phyloP scores from a whole-genome alignment of 768 basidiomycete genomes.

The Lactarius deliciosus region DNA sequence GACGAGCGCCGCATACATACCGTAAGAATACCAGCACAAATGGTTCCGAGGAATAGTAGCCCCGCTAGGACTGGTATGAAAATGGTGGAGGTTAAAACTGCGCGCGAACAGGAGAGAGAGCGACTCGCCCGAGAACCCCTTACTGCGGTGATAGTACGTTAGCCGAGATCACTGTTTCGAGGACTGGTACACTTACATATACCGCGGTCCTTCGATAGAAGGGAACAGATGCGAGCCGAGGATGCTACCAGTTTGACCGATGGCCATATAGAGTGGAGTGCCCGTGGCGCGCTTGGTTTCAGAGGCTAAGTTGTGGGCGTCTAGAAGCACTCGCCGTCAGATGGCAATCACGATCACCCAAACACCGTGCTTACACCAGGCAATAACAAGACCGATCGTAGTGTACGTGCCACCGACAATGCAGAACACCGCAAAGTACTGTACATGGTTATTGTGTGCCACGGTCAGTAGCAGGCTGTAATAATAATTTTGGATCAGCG shows the following conservation, averaged over 20 bases:
- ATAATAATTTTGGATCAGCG: constrained; percentile 1
- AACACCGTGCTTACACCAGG: constrained; percentile 60
- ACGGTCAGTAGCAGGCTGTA: constrained; percentile 56
- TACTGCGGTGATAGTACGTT: constrained; percentile 37
- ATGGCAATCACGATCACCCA: constrained; percentile 5
- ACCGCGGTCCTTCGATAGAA: constrained; percentile 57
- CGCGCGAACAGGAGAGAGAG: neutral
- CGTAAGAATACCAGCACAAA: constrained; percentile 51
- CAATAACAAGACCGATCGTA: constrained; percentile 68
- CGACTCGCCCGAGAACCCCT: constrained; percentile 55
- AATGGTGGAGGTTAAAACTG: constrained; percentile 16
- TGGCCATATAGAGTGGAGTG: constrained; percentile 76
- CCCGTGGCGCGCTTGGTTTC: constrained; percentile 77
- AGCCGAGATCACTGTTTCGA: constrained; percentile 1
- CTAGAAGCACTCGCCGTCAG: constrained; percentile 37
- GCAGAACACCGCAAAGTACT: constrained; percentile 78
- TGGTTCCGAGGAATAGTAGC: constrained; percentile 54
- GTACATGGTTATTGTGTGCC: constrained; percentile 53
- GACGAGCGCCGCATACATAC: constrained; percentile 36
- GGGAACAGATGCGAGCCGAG: constrained; percentile 78
- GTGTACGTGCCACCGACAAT: constrained; percentile 78
- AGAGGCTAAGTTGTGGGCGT: constrained; percentile 73
- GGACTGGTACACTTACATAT: constrained; percentile 46
- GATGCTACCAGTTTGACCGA: constrained; percentile 75
- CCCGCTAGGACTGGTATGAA: constrained; percentile 45